Evolutionary conservation across 2,329 filamentous ascomycete species (phyloP).

Genomic region (Monilinia laxa): DNA sequence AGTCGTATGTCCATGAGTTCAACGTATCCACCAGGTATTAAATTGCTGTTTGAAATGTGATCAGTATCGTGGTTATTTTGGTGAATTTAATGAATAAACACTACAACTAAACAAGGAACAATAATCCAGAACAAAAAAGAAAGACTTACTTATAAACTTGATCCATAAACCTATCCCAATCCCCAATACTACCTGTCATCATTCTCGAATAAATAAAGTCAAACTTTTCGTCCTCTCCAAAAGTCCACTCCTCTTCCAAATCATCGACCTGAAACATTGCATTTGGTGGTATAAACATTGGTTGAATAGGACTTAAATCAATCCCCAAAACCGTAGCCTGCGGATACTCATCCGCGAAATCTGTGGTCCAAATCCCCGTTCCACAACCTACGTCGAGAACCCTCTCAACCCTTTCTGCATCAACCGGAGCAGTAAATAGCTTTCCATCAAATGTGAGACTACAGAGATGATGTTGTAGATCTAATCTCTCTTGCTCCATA

Average conservation of each 20-base stretch:
- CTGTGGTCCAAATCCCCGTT: constrained; percentile 20
- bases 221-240: constrained; percentile 41
- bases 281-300: constrained; percentile 53
- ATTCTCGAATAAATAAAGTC: constrained; percentile 28
- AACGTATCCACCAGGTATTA: constrained; percentile 17
- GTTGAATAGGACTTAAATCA: constrained; percentile 37
- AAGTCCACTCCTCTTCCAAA: constrained; percentile 53
- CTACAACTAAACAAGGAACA: too few species aligned
- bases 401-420: background rate
- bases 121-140: too few species aligned
- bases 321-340: constrained; percentile 17
- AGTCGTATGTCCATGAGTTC: constrained; percentile 13
- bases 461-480: constrained; percentile 31
- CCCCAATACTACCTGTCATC: constrained; percentile 17
- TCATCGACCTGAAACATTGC: constrained; percentile 59
- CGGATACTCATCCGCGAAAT: constrained; percentile 22
- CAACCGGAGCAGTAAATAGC: constrained; percentile 7
- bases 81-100: too few species aligned
- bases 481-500: constrained; percentile 53
- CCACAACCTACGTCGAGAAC: constrained; percentile 20
- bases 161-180: constrained; percentile 20
- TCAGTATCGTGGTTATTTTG: background rate
- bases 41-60: background rate
- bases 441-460: constrained; percentile 9
- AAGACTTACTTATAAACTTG: constrained; percentile 15